Base-by-base conservation (phyloP, 176 grass and related monocot genomes). In the Tillandsia leiboldiana region DNA sequence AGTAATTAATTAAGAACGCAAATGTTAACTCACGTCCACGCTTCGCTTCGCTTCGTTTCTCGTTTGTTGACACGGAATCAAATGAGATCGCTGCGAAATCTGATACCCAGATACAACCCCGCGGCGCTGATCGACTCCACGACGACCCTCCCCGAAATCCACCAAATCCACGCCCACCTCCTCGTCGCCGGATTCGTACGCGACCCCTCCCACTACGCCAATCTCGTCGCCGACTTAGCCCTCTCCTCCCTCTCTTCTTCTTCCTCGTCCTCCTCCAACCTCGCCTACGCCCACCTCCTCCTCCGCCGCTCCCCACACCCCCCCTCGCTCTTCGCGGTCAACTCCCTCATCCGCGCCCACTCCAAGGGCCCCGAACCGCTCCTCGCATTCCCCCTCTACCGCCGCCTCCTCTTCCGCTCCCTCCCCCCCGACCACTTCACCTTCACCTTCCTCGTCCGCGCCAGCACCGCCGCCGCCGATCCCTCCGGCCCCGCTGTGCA, bases 361-460 rank as follows among this genome's bases (percentile, higher is more conserved):
- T 79, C 80, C 29, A 81, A 75, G 48, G 83, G 80, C 1, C 67
- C 72, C 12, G 51, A 67, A 26, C 80, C 83, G 7, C 3, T 20
- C 53, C 81, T 75, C 51, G 57, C 84, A 47, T 91, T 91, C 33
- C 57, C 13, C 51, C 76, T 82, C 49, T 87, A 81, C 75, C 75
- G 72, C 48, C 81, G 65, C 51, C 84, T 91, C 26, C 88, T 91
- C 26, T 84, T 77, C 72, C 50, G 17, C 63, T 49, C 83, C 48
- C 75, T 91, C 22, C 63, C 68, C 47, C 88, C 88, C 10, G 84
- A 91, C 49, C 22, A 81, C 72, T 84, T 65, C 78, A 81, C 88
- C 24, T 81, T 87, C 78, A 91, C 59, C 65, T 87, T 84, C 84
- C 78, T 91, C 51, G 75, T 91, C 75, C 68, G 88, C 68, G 81